Evolutionary conservation across 2,329 filamentous ascomycete species (phyloP), one percentile per base, ranked within the genome.

Genomic region (Massarina eburnea): DNA sequence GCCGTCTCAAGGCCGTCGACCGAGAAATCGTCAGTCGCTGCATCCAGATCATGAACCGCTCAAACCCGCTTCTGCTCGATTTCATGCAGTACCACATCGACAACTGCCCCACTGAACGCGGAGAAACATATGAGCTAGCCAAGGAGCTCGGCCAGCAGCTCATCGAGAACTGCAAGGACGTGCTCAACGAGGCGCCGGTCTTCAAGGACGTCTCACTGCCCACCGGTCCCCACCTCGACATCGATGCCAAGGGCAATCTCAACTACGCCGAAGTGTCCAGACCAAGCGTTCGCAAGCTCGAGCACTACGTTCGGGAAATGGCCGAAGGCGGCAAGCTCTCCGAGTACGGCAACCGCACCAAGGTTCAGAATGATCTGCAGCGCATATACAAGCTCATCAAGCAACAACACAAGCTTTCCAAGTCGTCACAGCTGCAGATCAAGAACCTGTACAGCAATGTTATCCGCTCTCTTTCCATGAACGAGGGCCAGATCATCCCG

Each of bases 71-170:
- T 27, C 83, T 99, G 1, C 82, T 99, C 47, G 92, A 99, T 60
- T 99, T 96, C 74, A 99, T 99, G 94, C 94, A 99, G 70, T 97
- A 99, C 64, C 94, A 99, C 76, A 99, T 99, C 65, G 94, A 99
- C 65, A 94, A 97, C 77, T 97, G 92, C 76, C 94, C 94, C 1
- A 91, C 91, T 0, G 91, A 99, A 67, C 87, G 92, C 40, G 94
- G 94, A 48, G 94, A 99, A 76, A 99, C 94, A 1, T 99, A 99
- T 74, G 83, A 94, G 74, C 84, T 99, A n/a, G 94, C 94, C 34
- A 96, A 99, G 76, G 85, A 94, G 72, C 86, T 99, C 19, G 92
- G 90, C 27, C 80, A 89, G 66, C 89, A 95, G 75, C 85, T 99
- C 43, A 95, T 99, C 59, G 89, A 96, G 71, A 99, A 99, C 77